Evolutionary conservation across 2,329 filamentous ascomycete species (phyloP).

Genomic region (Blumeria hordei): DNA sequence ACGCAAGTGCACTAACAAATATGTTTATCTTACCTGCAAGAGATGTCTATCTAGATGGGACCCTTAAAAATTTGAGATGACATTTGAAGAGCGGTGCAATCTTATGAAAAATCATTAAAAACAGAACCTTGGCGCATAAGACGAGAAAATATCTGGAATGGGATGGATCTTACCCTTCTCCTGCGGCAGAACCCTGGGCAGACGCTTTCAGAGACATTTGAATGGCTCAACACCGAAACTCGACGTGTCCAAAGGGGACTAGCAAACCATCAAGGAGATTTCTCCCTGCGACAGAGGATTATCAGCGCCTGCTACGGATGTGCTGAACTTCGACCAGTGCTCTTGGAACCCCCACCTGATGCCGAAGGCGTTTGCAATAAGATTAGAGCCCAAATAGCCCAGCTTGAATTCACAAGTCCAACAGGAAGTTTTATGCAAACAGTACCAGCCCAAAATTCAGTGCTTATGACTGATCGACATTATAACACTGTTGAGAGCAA

Average conservation of each 20-base stretch:
- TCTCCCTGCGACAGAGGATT: neutral
- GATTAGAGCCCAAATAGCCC: neutral
- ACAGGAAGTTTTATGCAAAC: neutral
- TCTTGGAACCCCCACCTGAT: neutral
- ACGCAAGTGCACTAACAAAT: neutral
- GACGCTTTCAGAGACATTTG: neutral
- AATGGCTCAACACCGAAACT: neutral
- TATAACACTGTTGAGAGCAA: neutral
- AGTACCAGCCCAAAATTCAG: neutral
- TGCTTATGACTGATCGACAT: neutral
- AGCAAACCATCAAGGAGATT: neutral
- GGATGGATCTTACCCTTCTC: neutral
- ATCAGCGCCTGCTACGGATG: neutral
- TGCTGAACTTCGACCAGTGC: neutral
- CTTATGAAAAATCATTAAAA: neutral
- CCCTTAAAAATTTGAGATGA: neutral
- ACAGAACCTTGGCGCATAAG: neutral
- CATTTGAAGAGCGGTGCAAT: neutral
- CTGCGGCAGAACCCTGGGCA: neutral
- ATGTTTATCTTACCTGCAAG: neutral
- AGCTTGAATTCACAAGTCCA: neutral
- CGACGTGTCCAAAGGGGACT: neutral
- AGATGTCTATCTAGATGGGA: neutral
- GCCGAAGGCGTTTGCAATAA: neutral
- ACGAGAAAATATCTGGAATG: neutral